These are phyloP conservation scores for Aquilaria yunnanensis DNA, from an alignment of 345 rosid species.

Conservation along the genomic window DNA sequence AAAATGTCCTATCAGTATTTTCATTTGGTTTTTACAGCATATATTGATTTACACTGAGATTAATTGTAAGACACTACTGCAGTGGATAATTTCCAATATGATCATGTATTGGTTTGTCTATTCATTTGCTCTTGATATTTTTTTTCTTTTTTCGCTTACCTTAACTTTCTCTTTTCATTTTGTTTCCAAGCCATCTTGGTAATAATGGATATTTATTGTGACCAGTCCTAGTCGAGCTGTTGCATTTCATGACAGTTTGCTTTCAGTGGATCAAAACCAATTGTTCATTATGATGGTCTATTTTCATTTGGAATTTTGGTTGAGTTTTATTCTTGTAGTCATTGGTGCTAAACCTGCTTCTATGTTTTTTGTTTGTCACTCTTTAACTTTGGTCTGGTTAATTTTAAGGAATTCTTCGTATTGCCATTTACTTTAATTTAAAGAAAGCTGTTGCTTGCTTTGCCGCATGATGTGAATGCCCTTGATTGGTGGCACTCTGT, in stretches of 20 bases:
- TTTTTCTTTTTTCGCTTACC: slow-evolving; percentile 3
- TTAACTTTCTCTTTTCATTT: background rate
- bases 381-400: background rate
- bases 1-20: slow-evolving; percentile 6
- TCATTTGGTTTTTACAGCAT: slow-evolving; percentile 18
- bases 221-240: background rate
- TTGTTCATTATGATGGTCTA: background rate
- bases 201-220: too few species aligned
- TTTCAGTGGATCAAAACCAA: background rate
- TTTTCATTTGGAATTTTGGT: slow-evolving; percentile 1
- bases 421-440: background rate
- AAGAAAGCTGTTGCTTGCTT: slow-evolving; percentile 9
- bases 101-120: slow-evolving; percentile 7
- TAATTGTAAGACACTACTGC: slow-evolving; percentile 21
- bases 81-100: slow-evolving; percentile 11
- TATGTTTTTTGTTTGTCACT: background rate
- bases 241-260: slow-evolving; percentile 1
- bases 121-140: slow-evolving; percentile 1
- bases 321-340: background rate
- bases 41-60: slow-evolving; percentile 20
- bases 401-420: background rate
- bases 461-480: slow-evolving; percentile 8
- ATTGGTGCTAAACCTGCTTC: background rate
- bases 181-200: too few species aligned
- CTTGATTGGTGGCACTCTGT: slow-evolving; percentile 4